Evolutionary conservation across 2,329 filamentous ascomycete species (phyloP).

Genomic region (Fusarium globosum): DNA sequence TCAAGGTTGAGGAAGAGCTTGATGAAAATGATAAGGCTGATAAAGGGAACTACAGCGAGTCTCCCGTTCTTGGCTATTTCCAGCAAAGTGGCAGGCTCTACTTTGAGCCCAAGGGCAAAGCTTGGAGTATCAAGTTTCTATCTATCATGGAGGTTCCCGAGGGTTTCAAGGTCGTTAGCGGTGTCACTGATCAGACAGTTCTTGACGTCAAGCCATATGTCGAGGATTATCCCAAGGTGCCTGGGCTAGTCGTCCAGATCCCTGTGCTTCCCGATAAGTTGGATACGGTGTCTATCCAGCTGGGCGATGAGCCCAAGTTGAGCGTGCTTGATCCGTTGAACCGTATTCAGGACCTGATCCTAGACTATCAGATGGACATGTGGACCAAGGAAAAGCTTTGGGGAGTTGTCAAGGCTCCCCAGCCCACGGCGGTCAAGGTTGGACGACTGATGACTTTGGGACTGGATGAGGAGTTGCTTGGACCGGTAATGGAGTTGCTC

Average conservation of each 20-base stretch:
- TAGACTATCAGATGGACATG: constrained; percentile 46
- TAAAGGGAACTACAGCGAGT: not conserved
- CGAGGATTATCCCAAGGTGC: constrained; percentile 21
- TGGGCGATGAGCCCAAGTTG: constrained; percentile 19
- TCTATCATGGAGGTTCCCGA: constrained; percentile 7
- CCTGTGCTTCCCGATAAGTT: not conserved
- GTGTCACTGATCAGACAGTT: not conserved
- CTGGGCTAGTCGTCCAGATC: constrained; percentile 27
- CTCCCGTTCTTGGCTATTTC: not conserved
- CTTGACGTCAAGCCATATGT: constrained; percentile 4
- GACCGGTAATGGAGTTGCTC: constrained; percentile 44
- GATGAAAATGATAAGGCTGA: not conserved
- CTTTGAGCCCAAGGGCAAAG: not conserved
- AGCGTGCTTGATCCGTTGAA: constrained; percentile 24
- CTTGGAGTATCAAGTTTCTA: constrained; percentile 34
- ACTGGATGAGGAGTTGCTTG: constrained; percentile 39
- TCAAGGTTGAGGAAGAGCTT: constrained; percentile 61
- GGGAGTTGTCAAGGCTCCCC: constrained; percentile 28
- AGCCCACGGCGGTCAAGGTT: constrained; percentile 33
- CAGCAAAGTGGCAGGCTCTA: constrained; percentile 19
- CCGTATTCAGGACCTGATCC: constrained; percentile 32
- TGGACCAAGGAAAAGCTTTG: constrained; percentile 43
- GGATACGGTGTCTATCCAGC: not conserved
- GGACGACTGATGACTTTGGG: constrained; percentile 42
- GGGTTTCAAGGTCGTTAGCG: constrained; percentile 1